Base-by-base conservation (phyloP, 2,329 filamentous ascomycete species). In the Trichoderma koningiopsis region DNA sequence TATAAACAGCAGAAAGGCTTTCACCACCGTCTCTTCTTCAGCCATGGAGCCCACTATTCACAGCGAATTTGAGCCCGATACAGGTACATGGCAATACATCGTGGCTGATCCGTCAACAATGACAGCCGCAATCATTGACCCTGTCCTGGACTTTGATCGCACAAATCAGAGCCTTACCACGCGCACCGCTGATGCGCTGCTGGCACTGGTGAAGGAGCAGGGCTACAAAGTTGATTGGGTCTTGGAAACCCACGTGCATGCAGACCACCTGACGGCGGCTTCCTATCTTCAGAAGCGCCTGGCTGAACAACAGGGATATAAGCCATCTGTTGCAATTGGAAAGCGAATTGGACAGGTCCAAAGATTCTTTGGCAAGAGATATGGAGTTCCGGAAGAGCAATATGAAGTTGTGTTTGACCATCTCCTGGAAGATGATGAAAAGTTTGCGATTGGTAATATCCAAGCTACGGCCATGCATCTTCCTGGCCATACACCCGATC, bases 221-320 rank as follows among this genome's bases (percentile, higher is more conserved):
- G 78, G 78, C 0, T 89, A 88, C 73, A 81, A 71, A 0, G 74
- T 90, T 11, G 78, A 80, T 0, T 78, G 76, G 52, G 86, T 91
- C 22, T 81, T 91, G 3, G 89, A 91, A 72, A 91, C 89, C 0
- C 88, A 91, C 74, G 84, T 82, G 0, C 86, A 89, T 70, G 87
- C 87, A 4, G 86, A 90, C 68, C 87, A 90, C 70, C 71, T 90
- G 0, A 90, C 87, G 0, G 84, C 88, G 0, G 82, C 88, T 0
- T 81, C 82, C 4, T 91, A 90, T 73, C 80, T 91, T 0, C 86
- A 88, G 72, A 75, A 76, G 0, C 75, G 74, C 2, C 79, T 89
- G 0, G 71, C 75, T 0, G 70, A 78, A 8, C 63, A 67, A 0
- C 80, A 84, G 55, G 78, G 75, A 0, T 40, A 69, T 0, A 77